A percentile compares a stretch with the other conserved stretches of the same genome.
These are phyloP conservation scores for Clavariopsis aquatica DNA, from an alignment of 495 filamentous ascomycete species.

Conservation along the genomic window DNA sequence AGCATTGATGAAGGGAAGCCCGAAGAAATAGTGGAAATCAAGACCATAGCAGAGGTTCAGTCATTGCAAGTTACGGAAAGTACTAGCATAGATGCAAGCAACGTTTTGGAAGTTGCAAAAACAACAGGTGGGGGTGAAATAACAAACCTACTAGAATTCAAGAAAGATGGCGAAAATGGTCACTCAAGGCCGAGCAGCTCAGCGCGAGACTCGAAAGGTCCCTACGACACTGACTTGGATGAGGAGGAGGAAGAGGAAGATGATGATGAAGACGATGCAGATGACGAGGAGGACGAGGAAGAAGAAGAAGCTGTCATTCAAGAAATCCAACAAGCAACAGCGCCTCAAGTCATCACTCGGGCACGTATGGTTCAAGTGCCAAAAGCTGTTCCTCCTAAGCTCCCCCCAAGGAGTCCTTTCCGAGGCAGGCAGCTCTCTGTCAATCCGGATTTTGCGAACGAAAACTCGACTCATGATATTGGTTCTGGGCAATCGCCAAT, in stretches of 20 bases:
- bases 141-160: neutral
- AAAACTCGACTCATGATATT: conserved; percentile 15
- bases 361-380: conserved; percentile 45
- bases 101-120: neutral
- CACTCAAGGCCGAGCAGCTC: neutral
- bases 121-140: neutral
- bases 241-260: conserved; percentile 24
- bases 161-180: neutral
- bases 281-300: conserved; percentile 29
- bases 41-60: conserved; percentile 28
- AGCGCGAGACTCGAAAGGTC: conserved; percentile 21
- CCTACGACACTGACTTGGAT: conserved; percentile 25
- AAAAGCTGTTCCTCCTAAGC: conserved; percentile 41
- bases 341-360: conserved; percentile 40
- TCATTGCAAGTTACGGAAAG: conserved; percentile 2
- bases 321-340: conserved; percentile 35
- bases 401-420: conserved; percentile 45
- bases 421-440: conserved; percentile 33
- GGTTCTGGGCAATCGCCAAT: conserved; percentile 24
- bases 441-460: conserved; percentile 26
- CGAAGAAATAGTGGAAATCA: conserved; percentile 33
- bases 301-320: conserved; percentile 38
- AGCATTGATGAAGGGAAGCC: conserved; percentile 28
- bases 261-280: conserved; percentile 17
- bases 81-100: neutral